Evolutionary conservation across 345 rosid species (phyloP).

Genomic region (Citrus inodora): DNA sequence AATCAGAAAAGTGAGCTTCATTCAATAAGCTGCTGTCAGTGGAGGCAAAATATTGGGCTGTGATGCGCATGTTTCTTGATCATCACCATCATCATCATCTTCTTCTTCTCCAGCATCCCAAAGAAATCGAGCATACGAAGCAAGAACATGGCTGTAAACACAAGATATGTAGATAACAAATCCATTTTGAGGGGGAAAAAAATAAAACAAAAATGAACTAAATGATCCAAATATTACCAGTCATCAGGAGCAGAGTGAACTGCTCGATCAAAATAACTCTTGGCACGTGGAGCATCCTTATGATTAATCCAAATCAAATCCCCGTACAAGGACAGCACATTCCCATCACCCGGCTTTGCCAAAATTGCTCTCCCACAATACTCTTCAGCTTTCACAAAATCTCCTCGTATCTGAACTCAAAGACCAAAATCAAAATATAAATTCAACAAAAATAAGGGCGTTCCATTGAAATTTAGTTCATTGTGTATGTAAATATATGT

Average conservation of each 20-base stretch:
- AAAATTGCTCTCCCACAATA: constrained; percentile 46
- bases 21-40: constrained; percentile 17
- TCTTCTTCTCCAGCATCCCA: constrained; percentile 42
- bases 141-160: constrained; percentile 40
- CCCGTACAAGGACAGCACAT: constrained; percentile 44
- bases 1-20: background rate
- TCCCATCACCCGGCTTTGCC: constrained; percentile 39
- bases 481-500: no score
- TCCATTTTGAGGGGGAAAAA: background rate
- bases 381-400: constrained; percentile 38
- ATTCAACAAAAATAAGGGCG: background rate
- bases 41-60: constrained; percentile 4
- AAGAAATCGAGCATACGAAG: constrained; percentile 46
- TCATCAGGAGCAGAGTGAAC: constrained; percentile 44
- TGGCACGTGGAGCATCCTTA: constrained; percentile 42
- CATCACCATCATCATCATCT: background rate
- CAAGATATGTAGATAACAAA: background rate
- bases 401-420: constrained; percentile 33
- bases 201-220: background rate
- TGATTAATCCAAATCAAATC: constrained; percentile 51
- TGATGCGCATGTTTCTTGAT: constrained; percentile 4
- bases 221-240: constrained; percentile 22
- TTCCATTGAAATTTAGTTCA: background rate
- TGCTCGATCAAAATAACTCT: constrained; percentile 46
- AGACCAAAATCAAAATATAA: background rate